Conservation (phyloP, 2,329 filamentous ascomycete genomes). For the Ascosphaera pollenicola region DNA sequence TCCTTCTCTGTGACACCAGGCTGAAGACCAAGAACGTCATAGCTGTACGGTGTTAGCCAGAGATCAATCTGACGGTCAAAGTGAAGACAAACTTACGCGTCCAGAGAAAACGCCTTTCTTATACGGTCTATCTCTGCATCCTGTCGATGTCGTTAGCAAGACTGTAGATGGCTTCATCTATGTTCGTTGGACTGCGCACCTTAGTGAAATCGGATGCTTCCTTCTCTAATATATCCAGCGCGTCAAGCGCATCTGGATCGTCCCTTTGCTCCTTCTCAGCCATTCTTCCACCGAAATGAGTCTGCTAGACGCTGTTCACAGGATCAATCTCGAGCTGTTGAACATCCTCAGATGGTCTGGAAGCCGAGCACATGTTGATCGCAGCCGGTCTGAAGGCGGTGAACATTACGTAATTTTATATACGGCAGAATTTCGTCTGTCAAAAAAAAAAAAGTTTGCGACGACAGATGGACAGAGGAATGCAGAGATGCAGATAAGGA, state of each 20-base stretch:
- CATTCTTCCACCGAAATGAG: no score
- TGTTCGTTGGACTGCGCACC: slow-evolving; percentile 23
- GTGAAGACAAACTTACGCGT: slow-evolving; percentile 30
- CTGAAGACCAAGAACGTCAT: slow-evolving; percentile 86
- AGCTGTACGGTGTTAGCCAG: slow-evolving; percentile 27
- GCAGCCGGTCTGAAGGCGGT: slow-evolving; percentile 1
- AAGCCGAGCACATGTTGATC: no score
- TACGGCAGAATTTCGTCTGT: slow-evolving; percentile 5
- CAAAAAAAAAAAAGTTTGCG: slow-evolving; percentile 1
- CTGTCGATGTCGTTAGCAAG: slow-evolving; percentile 21
- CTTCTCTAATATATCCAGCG: slow-evolving; percentile 57
- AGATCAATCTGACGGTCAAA: not conserved
- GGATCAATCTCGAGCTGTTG: no score
- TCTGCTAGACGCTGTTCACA: no score
- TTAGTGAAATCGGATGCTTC: slow-evolving; percentile 86
- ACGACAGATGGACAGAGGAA: slow-evolving; percentile 4
- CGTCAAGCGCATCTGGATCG: slow-evolving; percentile 38
- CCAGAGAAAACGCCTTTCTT: slow-evolving; percentile 64
- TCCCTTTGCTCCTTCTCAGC: slow-evolving; percentile 1
- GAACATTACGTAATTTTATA: slow-evolving; percentile 5
- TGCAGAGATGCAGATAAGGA: no score
- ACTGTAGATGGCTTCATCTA: slow-evolving; percentile 5
- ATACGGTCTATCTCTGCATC: slow-evolving; percentile 95
- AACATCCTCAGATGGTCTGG: no score
- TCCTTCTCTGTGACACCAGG: slow-evolving; percentile 89